Conservation (phyloP, 2,329 filamentous ascomycete species). For the Neonectria faginata region DNA sequence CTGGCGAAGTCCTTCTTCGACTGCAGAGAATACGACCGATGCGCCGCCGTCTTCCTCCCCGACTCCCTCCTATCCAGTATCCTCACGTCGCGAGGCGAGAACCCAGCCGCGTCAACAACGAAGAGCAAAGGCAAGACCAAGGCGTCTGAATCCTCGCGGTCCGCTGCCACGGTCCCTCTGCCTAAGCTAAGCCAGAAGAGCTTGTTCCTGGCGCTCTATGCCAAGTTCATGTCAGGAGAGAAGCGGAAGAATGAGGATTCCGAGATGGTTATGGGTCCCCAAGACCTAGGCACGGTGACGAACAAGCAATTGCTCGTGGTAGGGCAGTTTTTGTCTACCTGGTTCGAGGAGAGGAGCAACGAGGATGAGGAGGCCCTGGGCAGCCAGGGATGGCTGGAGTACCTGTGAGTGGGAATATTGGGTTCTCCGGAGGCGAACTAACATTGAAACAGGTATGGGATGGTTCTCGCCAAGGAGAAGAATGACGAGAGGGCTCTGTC, state of each 20-base stretch:
- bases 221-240: conserved; percentile 92
- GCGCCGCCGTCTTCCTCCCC: conserved; percentile 89
- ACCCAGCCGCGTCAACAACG: conserved; percentile 50
- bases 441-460: conserved; percentile 73
- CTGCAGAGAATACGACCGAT: conserved; percentile 93
- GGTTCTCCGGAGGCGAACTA: conserved; percentile 1
- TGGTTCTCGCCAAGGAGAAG: conserved; percentile 90
- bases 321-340: conserved; percentile 80
- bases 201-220: conserved; percentile 90
- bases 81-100: conserved; percentile 61
- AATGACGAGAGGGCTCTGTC: conserved; percentile 87
- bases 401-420: conserved; percentile 63
- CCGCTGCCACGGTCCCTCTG: conserved; percentile 48
- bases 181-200: conserved; percentile 86
- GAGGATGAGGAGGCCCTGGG: conserved; percentile 69
- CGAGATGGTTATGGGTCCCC: conserved; percentile 95
- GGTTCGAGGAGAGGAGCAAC: conserved; percentile 76
- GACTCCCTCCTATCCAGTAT: conserved; percentile 79
- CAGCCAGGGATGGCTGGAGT: conserved; percentile 94
- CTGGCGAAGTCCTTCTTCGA: conserved; percentile 96
- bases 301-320: conserved; percentile 88
- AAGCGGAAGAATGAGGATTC: conserved; percentile 96
- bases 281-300: conserved; percentile 83
- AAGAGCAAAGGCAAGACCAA: conserved; percentile 73
- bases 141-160: conserved; percentile 37